These are phyloP conservation scores for Drechslerella dactyloides DNA, from an alignment of 2,329 filamentous ascomycete species.

Conservation along the genomic window DNA sequence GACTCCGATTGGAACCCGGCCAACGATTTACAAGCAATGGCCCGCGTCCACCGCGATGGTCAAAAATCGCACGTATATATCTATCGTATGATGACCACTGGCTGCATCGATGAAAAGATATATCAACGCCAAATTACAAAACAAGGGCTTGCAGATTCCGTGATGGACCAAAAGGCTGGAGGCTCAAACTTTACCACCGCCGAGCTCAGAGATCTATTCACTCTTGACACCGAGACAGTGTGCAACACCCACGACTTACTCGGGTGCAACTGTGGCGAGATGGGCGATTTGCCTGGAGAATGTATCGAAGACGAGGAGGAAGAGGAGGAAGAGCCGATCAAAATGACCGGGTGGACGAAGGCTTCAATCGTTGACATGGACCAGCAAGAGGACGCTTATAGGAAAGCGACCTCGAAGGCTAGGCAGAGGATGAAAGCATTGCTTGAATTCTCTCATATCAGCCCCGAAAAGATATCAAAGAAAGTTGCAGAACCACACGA, in stretches of 20 bases:
- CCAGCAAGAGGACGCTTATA: conserved; percentile 56
- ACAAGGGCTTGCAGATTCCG: conserved; percentile 71
- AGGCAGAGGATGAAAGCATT: conserved; percentile 40
- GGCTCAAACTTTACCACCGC: conserved; percentile 69
- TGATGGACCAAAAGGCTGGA: conserved; percentile 71
- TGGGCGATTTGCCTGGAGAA: conserved; percentile 59
- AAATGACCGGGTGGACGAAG: conserved; percentile 52
- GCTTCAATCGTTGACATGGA: conserved; percentile 55
- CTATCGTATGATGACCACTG: conserved; percentile 72
- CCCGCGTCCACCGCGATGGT: conserved; percentile 74
- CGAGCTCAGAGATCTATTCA: conserved; percentile 72
- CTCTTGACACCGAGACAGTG: conserved; percentile 66
- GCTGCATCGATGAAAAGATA: conserved; percentile 75
- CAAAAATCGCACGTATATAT: conserved; percentile 72
- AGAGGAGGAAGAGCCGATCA: conserved; percentile 56
- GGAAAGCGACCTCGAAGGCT: conserved; percentile 38
- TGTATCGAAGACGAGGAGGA: conserved; percentile 56
- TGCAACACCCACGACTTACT: conserved; percentile 74
- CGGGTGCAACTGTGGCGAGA: conserved; percentile 68
- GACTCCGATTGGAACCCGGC: conserved; percentile 80
- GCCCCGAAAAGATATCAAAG: conserved; percentile 52
- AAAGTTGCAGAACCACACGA: conserved; percentile 8
- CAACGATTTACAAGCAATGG: conserved; percentile 76
- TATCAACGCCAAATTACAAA: conserved; percentile 76
- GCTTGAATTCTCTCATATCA: conserved; percentile 51